phyloP scores from a whole-genome alignment of 441 rosid genomes.

The Erysimum pusillum region DNA sequence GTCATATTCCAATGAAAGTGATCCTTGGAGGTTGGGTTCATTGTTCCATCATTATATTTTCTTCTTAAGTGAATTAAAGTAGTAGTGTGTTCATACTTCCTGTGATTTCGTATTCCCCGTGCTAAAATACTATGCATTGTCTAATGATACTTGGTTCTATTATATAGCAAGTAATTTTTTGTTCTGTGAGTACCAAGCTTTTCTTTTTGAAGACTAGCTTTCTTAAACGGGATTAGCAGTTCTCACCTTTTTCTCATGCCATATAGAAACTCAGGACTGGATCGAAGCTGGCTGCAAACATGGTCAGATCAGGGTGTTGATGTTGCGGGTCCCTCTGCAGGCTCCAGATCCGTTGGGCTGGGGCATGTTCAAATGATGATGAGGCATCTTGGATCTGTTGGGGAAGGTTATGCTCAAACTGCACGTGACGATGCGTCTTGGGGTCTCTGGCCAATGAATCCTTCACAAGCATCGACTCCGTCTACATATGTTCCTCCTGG shows the following conservation, averaged over 20 bases:
- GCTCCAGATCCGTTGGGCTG: conserved; percentile 75
- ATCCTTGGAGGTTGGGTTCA: conserved; percentile 77
- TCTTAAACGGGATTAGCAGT: neutral
- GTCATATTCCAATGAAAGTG: conserved; percentile 67
- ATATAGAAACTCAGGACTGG: conserved; percentile 74
- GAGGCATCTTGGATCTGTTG: conserved; percentile 96
- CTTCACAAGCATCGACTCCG: conserved; percentile 68
- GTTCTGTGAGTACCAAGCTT: conserved; percentile 12
- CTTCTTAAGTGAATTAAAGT: conserved; percentile 9
- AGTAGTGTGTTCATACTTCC: conserved; percentile 12
- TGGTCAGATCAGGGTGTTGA: conserved; percentile 83
- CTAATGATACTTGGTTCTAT: neutral
- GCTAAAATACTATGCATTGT: neutral
- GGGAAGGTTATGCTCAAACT: conserved; percentile 86
- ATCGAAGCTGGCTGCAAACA: conserved; percentile 75
- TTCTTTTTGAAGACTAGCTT: neutral
- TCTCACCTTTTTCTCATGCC: conserved; percentile 25
- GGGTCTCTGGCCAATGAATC: conserved; percentile 88
- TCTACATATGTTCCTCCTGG: conserved; percentile 61
- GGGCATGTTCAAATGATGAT: conserved; percentile 94
- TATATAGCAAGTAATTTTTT: neutral
- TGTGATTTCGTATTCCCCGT: neutral
- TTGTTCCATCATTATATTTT: conserved; percentile 18
- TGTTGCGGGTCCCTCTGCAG: conserved; percentile 85
- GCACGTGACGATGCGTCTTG: conserved; percentile 87